Evolutionary conservation across 1,284 basidiomycete species (phyloP), one percentile per base, ranked within the genome.

Genomic region (Ustilago trichophora): DNA sequence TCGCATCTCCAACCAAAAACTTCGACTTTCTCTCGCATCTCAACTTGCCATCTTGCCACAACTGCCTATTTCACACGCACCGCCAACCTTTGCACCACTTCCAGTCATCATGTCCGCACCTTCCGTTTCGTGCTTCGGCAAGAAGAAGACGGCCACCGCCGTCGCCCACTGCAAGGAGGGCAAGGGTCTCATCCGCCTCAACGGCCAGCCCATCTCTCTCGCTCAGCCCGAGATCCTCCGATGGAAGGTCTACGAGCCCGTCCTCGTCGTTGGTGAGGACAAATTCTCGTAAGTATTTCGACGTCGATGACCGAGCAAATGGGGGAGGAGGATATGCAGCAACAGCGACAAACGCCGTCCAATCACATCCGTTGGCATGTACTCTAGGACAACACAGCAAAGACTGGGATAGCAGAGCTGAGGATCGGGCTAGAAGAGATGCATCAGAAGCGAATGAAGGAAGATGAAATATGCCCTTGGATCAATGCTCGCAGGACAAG

Each of bases 151-250:
- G 55, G 73, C 81, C 33, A 80, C 79, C 53, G 76, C 75, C 50
- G 75, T 77, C 43, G 75, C 76, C 51, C 54, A 71, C 68, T 72
- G 64, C 71, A 77, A 83, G 85, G 93, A 96, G 85, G 96, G 96
- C 79, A 93, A 93, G 84, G 96, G 96, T 64, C 88, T 97, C 82
- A 91, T 99, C 84, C 92, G 94, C 82, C 88, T 99, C 83, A 98
- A 98, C 83, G 94, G 95, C 75, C 91, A 91, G 54, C 96, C 96
- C 82, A 92, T 99, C 85, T 87, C 90, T 83, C 91, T 98, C 81
- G 88, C 95, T 78, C 89, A 91, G 84, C 80, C 83, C 58, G 91
- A 95, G 83, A 91, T 94, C 83, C 88, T 99, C 77, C 92, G 95
- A 79, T 89, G 94, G 86, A 99, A 99, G 88, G 89, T 98, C 78